Conservation (phyloP, 2,329 filamentous ascomycete genomes). For the Lachnum nothofagi region DNA sequence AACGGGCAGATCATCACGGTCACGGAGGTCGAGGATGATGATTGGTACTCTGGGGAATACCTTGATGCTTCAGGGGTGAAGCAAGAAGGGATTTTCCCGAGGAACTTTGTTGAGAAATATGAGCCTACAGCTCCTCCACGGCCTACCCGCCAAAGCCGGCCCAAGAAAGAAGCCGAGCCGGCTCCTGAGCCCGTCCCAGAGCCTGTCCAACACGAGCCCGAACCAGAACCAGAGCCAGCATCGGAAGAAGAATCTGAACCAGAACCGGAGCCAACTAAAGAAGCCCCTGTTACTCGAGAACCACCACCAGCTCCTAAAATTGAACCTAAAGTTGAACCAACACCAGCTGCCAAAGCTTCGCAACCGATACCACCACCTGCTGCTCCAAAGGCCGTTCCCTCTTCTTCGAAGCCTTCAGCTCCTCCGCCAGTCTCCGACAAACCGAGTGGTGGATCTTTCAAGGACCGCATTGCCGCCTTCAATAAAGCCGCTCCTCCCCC, state of each 20-base stretch:
- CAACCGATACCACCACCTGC: conserved; percentile 32
- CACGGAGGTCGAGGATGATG: conserved; percentile 83
- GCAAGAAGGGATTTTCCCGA: conserved; percentile 83
- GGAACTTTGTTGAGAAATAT: conserved; percentile 95
- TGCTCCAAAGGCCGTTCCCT: conserved; percentile 23
- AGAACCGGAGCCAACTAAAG: conserved; percentile 37
- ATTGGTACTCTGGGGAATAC: conserved; percentile 92
- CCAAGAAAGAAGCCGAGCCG: conserved; percentile 51
- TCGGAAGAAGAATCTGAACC: conserved; percentile 33
- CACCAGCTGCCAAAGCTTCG: too few species aligned
- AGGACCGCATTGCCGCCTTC: conserved; percentile 93
- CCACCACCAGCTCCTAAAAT: conserved; percentile 34
- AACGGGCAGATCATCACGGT: conserved; percentile 89
- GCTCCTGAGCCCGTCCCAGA: conserved; percentile 35
- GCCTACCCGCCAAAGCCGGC: conserved; percentile 64
- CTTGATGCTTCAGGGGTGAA: conserved; percentile 67
- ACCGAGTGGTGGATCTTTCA: conserved; percentile 72
- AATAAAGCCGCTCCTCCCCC: conserved; percentile 85
- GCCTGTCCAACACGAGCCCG: conserved; percentile 19
- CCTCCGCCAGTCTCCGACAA: conserved; percentile 69
- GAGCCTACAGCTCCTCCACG: conserved; percentile 87
- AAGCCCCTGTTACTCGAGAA: conserved; percentile 32
- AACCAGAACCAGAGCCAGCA: conserved; percentile 26
- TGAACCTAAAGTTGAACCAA: conserved; percentile 35
- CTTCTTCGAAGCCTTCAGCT: conserved; percentile 45